Base-by-base conservation (phyloP, 2,329 filamentous ascomycete species). In the Stagonosporopsis vannaccii region DNA sequence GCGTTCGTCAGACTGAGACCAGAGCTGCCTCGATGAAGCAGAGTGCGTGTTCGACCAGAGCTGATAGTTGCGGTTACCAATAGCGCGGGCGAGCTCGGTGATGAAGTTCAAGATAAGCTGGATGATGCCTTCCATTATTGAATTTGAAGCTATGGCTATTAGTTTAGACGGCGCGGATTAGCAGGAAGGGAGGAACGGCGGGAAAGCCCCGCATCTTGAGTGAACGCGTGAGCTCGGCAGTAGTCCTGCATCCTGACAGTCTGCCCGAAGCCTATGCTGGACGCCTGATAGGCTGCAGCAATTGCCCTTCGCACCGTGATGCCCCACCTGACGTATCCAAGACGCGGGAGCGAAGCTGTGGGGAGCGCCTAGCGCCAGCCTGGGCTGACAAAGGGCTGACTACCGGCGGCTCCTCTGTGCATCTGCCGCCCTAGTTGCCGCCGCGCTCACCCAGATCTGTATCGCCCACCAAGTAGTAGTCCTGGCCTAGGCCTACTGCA, bases 241-340 rank as follows among this genome's bases (percentile, higher is more conserved):
- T 45, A 33, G 25, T 39, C 39, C 32, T 49, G 11, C 41, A 30
- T 26, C 15, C 20, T 23, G 25, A 30, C 51, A 15, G n/a, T 13
- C 33, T 35, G 26, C 23, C 52, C 37, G 26, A n/a, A 45, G 40
- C 39, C 40, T 46, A 45, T 20, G 28, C n/a, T 19, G 19, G 20
- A 28, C 51, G 44, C 51, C 51, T 47, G 12, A 56, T 37, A 56
- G 53, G 53, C 52, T 50, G 33, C 52, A 56, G 40, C 26, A 17
- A 26, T 19, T 17, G 8, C 40, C 3, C 39, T 22, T 19, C 23
- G 33, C 19, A 12, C 15, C n/a, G 35, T 37, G 17, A 37, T 20
- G 25, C 44, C 51, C 51, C 43, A 19, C 44, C 40, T 35, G 36
- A 33, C 17, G 43, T 17, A 13, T 40, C 4, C 25, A 35, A 20